Conservation (phyloP, 1,139 yeast species). For the Eremothecium sinecaudum region DNA sequence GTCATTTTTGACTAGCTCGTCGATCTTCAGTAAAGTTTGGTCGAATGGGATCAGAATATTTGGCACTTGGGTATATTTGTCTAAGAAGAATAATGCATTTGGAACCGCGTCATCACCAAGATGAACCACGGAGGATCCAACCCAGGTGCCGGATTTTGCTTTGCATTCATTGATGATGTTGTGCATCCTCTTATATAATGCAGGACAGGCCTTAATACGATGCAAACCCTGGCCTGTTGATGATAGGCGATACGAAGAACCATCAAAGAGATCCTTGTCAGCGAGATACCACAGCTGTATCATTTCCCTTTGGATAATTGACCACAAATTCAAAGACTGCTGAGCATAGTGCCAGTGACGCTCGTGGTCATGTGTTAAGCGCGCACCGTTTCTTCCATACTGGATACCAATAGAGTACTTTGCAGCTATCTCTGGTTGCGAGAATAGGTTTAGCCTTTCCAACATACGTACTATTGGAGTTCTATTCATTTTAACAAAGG, state of each 20-base stretch:
- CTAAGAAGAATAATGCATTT: conserved; percentile 62
- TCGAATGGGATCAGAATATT: conserved; percentile 62
- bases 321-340: conserved; percentile 64
- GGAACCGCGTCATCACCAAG: conserved; percentile 74
- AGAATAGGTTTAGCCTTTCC: conserved; percentile 41
- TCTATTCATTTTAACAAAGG: conserved; percentile 58
- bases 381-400: conserved; percentile 54
- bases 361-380: conserved; percentile 59
- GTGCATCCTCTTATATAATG: conserved; percentile 58
- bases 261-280: conserved; percentile 52
- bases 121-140: conserved; percentile 68
- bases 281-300: conserved; percentile 63
- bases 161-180: conserved; percentile 53
- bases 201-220: conserved; percentile 61
- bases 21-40: conserved; percentile 44
- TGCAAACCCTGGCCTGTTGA: conserved; percentile 74
- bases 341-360: conserved; percentile 61
- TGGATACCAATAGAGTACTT: conserved; percentile 49
- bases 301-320: conserved; percentile 64
- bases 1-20: conserved; percentile 40
- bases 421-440: conserved; percentile 35
- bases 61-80: conserved; percentile 69
- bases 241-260: conserved; percentile 44
- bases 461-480: conserved; percentile 55
- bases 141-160: conserved; percentile 53